A percentile compares a stretch with the other conserved stretches of the same genome.
Evolutionary conservation across 345 rosid species (phyloP).

Genomic region (Ricinus communis): DNA sequence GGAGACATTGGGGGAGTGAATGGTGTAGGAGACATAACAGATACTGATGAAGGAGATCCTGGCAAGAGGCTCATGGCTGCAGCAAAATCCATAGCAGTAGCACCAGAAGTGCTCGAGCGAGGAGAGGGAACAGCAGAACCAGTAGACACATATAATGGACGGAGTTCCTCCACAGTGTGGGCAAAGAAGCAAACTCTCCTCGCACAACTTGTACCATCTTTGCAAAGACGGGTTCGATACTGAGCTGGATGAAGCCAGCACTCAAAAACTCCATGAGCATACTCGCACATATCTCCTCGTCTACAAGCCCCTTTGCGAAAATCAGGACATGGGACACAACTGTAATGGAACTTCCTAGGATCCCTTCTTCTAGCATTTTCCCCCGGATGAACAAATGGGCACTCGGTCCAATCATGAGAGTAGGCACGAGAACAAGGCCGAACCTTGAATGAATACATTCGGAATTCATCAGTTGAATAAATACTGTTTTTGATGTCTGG

Average conservation of each 20-base stretch:
- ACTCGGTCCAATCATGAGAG: slow-evolving; percentile 98
- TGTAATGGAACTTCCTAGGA: slow-evolving; percentile 93
- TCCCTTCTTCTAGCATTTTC: slow-evolving; percentile 97
- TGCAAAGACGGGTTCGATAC: slow-evolving; percentile 85
- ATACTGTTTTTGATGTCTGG: slow-evolving; percentile 96
- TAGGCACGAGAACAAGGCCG: slow-evolving; percentile 95
- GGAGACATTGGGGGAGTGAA: slow-evolving; percentile 91
- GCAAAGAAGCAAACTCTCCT: slow-evolving; percentile 96
- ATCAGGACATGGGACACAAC: slow-evolving; percentile 97
- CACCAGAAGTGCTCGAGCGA: slow-evolving; percentile 23
- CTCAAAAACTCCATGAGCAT: slow-evolving; percentile 97
- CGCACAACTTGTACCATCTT: slow-evolving; percentile 83
- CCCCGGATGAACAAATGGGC: slow-evolving; percentile 97
- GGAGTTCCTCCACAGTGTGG: slow-evolving; percentile 82
- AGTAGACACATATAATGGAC: slow-evolving; percentile 82
- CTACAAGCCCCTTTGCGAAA: slow-evolving; percentile 92
- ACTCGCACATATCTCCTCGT: slow-evolving; percentile 94
- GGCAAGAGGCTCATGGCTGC: slow-evolving; percentile 28
- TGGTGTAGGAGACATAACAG: slow-evolving; percentile 61
- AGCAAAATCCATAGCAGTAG: slow-evolving; percentile 31
- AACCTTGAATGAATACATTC: slow-evolving; percentile 95
- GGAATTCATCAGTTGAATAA: slow-evolving; percentile 85
- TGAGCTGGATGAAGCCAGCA: slow-evolving; percentile 99
- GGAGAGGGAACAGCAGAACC: slow-evolving; percentile 88
- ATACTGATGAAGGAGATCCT: slow-evolving; percentile 28